Percentiles rank a stretch among this genome's conserved stretches.
phyloP scores from a whole-genome alignment of 1,284 basidiomycete species.

The Trametes sp. region DNA sequence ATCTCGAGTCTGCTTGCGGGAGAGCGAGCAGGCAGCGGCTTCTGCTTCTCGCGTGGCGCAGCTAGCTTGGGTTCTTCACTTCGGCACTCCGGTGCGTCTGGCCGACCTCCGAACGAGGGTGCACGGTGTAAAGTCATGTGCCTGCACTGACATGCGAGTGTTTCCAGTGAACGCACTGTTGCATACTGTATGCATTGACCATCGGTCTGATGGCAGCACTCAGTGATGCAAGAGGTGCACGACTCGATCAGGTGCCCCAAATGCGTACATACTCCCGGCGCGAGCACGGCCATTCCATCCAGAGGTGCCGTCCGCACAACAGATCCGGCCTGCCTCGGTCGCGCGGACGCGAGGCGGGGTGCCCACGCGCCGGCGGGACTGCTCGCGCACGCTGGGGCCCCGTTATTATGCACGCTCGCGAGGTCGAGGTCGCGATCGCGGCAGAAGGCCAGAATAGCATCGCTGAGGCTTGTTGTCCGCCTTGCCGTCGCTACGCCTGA shows the following conservation, averaged over 20 bases:
- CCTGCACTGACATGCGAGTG: neutral
- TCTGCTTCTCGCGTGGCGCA: too few relatives aligned
- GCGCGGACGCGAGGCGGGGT: constrained; percentile 6
- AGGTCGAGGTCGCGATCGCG: too few relatives aligned
- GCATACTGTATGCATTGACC: neutral
- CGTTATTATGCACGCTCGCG: neutral
- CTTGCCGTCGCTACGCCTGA: neutral
- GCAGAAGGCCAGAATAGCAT: neutral
- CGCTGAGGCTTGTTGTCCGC: neutral
- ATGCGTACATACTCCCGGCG: too few relatives aligned
- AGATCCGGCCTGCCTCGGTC: neutral
- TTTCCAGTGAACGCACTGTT: neutral
- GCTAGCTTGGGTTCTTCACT: neutral
- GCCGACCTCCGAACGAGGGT: neutral
- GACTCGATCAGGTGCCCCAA: neutral
- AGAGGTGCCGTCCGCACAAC: neutral
- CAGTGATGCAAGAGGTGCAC: neutral
- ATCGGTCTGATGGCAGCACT: neutral
- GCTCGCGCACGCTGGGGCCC: neutral
- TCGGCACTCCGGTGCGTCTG: neutral
- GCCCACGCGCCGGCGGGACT: constrained; percentile 4
- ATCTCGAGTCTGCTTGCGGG: too few relatives aligned
- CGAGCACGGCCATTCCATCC: neutral
- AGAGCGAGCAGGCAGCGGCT: neutral
- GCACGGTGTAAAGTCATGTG: neutral